Evolutionary conservation across 345 rosid species (phyloP).

Genomic region (Citrus sinensis): DVS_A1.0 CM039169.1:30351501-30352000

Average conservation of each 20-base stretch:
- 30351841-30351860: background rate
- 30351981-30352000: background rate
- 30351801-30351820: background rate
- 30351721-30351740: constrained; percentile 73
- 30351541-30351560: background rate
- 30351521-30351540: background rate
- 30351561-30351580: constrained; percentile 53
- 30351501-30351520: background rate
- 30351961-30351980: background rate
- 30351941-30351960: background rate
- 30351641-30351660: constrained; percentile 44
- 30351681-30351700: constrained; percentile 47
- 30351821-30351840: background rate
- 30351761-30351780: constrained; percentile 33
- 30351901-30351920: background rate
- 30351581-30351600: constrained; percentile 36
- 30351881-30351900: constrained; percentile 1
- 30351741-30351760: constrained; percentile 38
- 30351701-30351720: constrained; percentile 72
- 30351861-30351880: background rate
- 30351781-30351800: constrained; percentile 56
- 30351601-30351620: constrained; percentile 32
- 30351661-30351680: constrained; percentile 43
- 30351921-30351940: background rate
- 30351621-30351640: constrained; percentile 50